These are phyloP conservation scores for Pythium coloratum DNA, from an alignment of 352 stramenopile genomes.

Conservation along the genomic window DNA sequence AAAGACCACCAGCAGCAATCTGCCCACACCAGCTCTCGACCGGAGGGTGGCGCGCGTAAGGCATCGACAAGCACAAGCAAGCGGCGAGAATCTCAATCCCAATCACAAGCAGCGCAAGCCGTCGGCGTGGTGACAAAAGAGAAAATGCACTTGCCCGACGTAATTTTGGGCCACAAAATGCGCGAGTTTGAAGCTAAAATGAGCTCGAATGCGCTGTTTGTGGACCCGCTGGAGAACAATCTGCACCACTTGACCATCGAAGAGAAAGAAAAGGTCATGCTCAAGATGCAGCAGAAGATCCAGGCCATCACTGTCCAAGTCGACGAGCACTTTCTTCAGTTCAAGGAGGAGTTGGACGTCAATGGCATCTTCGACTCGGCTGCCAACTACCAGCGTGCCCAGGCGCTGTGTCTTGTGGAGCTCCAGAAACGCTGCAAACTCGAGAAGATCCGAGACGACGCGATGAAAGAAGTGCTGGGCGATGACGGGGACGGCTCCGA, in stretches of 20 bases:
- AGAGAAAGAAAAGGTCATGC: conserved; percentile 75
- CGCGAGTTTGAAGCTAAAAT: conserved; percentile 75
- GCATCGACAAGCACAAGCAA: background rate
- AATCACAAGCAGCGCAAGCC: background rate
- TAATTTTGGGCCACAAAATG: conserved; percentile 80
- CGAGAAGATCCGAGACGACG: conserved; percentile 61
- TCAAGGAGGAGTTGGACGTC: conserved; percentile 54
- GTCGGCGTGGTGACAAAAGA: conserved; percentile 17
- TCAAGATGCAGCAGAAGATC: conserved; percentile 70
- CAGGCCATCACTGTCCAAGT: conserved; percentile 54
- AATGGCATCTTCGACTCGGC: conserved; percentile 62
- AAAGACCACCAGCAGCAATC: conserved; percentile 16
- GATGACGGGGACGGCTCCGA: background rate
- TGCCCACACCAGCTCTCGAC: background rate
- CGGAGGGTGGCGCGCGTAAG: background rate
- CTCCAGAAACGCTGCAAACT: conserved; percentile 65
- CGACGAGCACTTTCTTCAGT: conserved; percentile 50
- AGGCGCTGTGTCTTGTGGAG: conserved; percentile 69
- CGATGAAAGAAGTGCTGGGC: conserved; percentile 51
- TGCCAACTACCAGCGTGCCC: conserved; percentile 60
- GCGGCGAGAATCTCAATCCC: background rate
- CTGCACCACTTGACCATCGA: conserved; percentile 60
- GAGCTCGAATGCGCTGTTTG: conserved; percentile 44
- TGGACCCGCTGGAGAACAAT: conserved; percentile 56
- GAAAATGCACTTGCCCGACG: conserved; percentile 65